Evolutionary conservation across 2,329 filamentous ascomycete species (phyloP).

Genomic region (Chaetomium sp.): DNA sequence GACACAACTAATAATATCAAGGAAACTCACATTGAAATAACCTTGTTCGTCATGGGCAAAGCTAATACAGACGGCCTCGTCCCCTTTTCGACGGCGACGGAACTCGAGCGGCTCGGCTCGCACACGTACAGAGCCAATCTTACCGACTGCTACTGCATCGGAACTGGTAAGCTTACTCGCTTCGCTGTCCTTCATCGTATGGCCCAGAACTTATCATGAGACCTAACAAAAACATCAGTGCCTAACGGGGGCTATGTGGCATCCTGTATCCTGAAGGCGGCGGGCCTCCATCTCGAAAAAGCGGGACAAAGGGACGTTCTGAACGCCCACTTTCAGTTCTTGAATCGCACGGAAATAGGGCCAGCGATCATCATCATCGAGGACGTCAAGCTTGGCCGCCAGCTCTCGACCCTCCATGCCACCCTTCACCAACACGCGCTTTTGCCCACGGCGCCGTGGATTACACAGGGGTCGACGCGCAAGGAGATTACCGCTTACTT

Average conservation of each 20-base stretch:
- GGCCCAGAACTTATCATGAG: neutral
- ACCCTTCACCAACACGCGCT: slow-evolving; percentile 47
- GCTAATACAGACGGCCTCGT: slow-evolving; percentile 12
- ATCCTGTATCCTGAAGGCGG: slow-evolving; percentile 44
- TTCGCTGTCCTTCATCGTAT: neutral
- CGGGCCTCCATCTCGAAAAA: slow-evolving; percentile 40
- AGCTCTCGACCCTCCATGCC: slow-evolving; percentile 47
- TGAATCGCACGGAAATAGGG: slow-evolving; percentile 44
- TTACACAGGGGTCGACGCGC: slow-evolving; percentile 38
- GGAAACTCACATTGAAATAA: neutral
- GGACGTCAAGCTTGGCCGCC: slow-evolving; percentile 47
- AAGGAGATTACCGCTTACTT: slow-evolving; percentile 44
- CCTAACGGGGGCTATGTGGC: slow-evolving; percentile 53
- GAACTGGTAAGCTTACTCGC: slow-evolving; percentile 28
- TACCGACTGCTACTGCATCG: slow-evolving; percentile 34
- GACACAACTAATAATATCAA: neutral
- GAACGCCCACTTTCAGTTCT: slow-evolving; percentile 47
- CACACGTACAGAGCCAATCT: slow-evolving; percentile 36
- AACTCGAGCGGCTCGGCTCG: slow-evolving; percentile 31
- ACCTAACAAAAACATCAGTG: slow-evolving; percentile 32
- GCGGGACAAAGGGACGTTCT: slow-evolving; percentile 45
- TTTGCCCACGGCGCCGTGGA: slow-evolving; percentile 41
- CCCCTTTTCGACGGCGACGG: slow-evolving; percentile 33
- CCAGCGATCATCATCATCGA: slow-evolving; percentile 45
- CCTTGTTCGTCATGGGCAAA: neutral